Percentiles rank a stretch among this genome's conserved stretches.
phyloP scores from a whole-genome alignment of 2,329 filamentous ascomycete species.

The Beauveria bassiana region DNA sequence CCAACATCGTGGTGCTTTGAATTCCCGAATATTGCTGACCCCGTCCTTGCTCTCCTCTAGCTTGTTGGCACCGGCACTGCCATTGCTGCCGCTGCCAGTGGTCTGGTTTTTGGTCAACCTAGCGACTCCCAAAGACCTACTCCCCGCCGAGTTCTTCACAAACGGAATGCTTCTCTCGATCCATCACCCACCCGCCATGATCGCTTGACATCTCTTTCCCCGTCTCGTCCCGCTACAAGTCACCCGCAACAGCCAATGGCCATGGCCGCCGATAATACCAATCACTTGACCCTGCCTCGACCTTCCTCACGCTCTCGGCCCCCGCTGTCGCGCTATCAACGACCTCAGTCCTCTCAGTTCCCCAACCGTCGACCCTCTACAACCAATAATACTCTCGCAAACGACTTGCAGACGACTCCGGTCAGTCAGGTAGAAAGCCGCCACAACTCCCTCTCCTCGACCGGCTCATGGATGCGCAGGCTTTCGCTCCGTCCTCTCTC shows the following conservation, averaged over 20 bases:
- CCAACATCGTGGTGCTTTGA: background rate
- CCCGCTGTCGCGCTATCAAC: conserved; percentile 30
- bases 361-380: background rate
- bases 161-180: conserved; percentile 10
- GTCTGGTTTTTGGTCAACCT: conserved; percentile 51
- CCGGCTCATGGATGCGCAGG: conserved; percentile 64
- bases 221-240: conserved; percentile 1
- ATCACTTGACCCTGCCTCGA: conserved; percentile 18
- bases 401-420: background rate
- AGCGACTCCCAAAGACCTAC: conserved; percentile 31
- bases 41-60: conserved; percentile 25
- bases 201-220: background rate
- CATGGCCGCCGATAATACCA: background rate
- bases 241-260: background rate
- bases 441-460: conserved; percentile 53
- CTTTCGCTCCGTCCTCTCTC: conserved; percentile 59
- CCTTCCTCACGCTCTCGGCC: conserved; percentile 27
- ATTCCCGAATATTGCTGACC: background rate
- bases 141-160: conserved; percentile 17
- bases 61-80: conserved; percentile 55
- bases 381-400: background rate
- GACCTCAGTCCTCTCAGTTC: conserved; percentile 32
- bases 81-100: conserved; percentile 51
- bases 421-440: conserved; percentile 28
- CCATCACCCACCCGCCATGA: conserved; percentile 12